Evolutionary conservation across 2,329 filamentous ascomycete species (phyloP).

Genomic region (Emergomyces orientalis): DNA sequence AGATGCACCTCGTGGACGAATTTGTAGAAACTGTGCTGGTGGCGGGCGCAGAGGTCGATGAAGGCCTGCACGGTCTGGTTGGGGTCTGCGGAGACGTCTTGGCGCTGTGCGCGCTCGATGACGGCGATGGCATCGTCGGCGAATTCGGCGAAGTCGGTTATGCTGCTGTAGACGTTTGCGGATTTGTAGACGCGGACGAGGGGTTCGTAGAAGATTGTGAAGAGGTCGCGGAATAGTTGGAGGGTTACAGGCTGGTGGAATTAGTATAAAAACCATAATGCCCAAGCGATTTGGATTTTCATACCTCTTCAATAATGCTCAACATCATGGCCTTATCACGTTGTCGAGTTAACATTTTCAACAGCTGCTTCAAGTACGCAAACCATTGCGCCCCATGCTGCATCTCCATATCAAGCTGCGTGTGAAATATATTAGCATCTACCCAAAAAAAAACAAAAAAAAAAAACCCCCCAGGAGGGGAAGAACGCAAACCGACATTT

Average conservation of each 20-base stretch:
- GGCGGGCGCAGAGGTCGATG: slow-evolving; percentile 88
- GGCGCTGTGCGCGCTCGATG: slow-evolving; percentile 56
- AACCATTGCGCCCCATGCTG: slow-evolving; percentile 85
- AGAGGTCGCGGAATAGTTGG: slow-evolving; percentile 89
- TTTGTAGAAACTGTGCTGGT: slow-evolving; percentile 97
- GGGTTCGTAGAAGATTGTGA: slow-evolving; percentile 98
- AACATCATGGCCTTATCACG: slow-evolving; percentile 98
- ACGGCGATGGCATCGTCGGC: slow-evolving; percentile 86
- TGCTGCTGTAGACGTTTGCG: slow-evolving; percentile 93
- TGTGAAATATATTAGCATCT: neutral
- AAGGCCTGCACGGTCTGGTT: slow-evolving; percentile 98
- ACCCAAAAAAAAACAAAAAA: neutral
- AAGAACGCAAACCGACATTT: slow-evolving; percentile 42
- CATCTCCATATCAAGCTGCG: slow-evolving; percentile 66
- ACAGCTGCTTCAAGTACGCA: slow-evolving; percentile 84
- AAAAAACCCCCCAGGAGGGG: no score
- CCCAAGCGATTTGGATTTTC: slow-evolving; percentile 7
- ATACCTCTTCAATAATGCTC: slow-evolving; percentile 73
- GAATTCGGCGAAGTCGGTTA: slow-evolving; percentile 91
- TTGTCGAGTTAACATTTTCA: slow-evolving; percentile 85
- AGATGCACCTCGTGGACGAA: slow-evolving; percentile 97
- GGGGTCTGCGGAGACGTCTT: slow-evolving; percentile 85
- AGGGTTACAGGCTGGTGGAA: slow-evolving; percentile 64
- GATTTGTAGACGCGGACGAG: slow-evolving; percentile 97
- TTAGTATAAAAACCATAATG: neutral